Base-by-base conservation (phyloP, 1,284 basidiomycete genomes). In the Salmacisia buchloeana region DNA sequence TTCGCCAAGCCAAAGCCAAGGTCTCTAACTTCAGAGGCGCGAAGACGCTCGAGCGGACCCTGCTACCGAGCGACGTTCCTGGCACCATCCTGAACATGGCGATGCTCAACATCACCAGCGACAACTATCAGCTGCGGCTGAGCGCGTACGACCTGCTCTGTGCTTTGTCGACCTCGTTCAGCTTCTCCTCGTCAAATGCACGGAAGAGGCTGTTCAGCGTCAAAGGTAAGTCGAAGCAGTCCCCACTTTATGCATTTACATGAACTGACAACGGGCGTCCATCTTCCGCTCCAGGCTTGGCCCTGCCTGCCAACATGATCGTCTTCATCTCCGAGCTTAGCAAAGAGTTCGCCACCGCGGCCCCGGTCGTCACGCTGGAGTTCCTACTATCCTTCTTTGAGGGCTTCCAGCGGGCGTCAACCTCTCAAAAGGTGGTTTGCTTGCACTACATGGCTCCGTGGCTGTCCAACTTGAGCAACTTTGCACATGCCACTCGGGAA, bases 41-140 rank as follows among this genome's bases (percentile, higher is more conserved):
- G 3, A 71, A 64, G 59, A 70, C 66, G 25, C 49, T 70, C 3
- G 73, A 77, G 23, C 69, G 75, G 3, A 69, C 68, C 13, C 45
- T 75, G 36, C 67, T 73, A 35, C 75, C 75, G 10, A 72, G 69
- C 54, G 75, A 75, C 35, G 75, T 77, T 21, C 75, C 75, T 9
- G 75, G 75, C 35, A 75, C 74, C 27, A 61, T 77, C 64, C 70
- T 77, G 61, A 77, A 77, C 64, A 77, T 77, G 72, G 75, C 75
- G 15, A 71, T 77, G 74, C 71, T 75, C 72, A 77, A 77, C 63
- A 71, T 73, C 59, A 75, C 72, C 59, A 74, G 72, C 63, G 66
- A 64, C 34, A 70, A 75, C 43, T 64, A 66, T 23, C 63, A 63
- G 15, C 61, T 77, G 25, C 65, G 75, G 31, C 58, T 73, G n/a